Base-by-base conservation (phyloP, 345 rosid species). In the Limnanthes douglasii region DNA sequence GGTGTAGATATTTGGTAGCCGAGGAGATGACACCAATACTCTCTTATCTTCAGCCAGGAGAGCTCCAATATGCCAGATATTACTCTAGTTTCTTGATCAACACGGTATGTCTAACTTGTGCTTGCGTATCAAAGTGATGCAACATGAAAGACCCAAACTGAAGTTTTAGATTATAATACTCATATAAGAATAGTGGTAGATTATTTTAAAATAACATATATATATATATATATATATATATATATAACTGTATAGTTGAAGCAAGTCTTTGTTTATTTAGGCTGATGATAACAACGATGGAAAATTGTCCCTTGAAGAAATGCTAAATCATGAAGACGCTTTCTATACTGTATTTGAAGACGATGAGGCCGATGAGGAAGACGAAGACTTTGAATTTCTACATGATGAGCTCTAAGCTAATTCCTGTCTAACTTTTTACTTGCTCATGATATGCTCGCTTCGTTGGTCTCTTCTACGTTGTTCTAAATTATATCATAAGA, bases 271-370 rank as follows among this genome's bases (percentile, higher is more conserved):
- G 3, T 13, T 25, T 28, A 3, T 14, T 11, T 44, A 77, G 94
- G 76, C 76, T 1, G 94, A 82, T 50, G 85, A 69, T 22, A 44
- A 73, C 46, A 49, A 45, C 48, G 85, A 77, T 54, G 76, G 72
- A 11, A 38, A 53, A 6, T 39, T 77, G 53, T 54, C 68, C 9
- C 56, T 82, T 9, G 59, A 59, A 8, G 85, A 82, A 53, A 71
- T 77, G 72, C 39, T 73, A 23, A 45, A 64, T 36, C 88, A 73
- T 11, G 74, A 71, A 51, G 14, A 51, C 27, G 48, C 60, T 18
- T 82, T 82, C 52, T 82, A 73, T 55, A 36, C 48, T 31, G 59
- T 78, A 4, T 44, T 81, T 21, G 56, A 52, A 35, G 56, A 64
- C 10, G 44, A 57, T 8, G 37, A 31, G 2, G 21, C 22, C 13